Conservation (phyloP, 2,329 filamentous ascomycete genomes). For the Juglanconis sp. region DNA sequence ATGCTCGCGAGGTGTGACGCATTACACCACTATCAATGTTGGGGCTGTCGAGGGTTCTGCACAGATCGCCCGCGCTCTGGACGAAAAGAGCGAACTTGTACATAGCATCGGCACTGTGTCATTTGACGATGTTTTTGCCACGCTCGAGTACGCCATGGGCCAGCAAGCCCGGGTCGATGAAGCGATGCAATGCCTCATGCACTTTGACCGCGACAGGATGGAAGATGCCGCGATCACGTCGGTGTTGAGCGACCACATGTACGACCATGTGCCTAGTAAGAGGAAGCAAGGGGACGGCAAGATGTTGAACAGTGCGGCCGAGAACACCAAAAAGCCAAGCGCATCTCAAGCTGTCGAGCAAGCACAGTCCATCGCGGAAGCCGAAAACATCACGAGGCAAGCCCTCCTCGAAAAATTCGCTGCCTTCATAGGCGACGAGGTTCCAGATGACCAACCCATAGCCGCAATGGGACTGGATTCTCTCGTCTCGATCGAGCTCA, state of each 20-base stretch:
- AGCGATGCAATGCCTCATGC: conserved; percentile 19
- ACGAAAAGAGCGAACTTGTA: too few relatives aligned
- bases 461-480: conserved; percentile 23
- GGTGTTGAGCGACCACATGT: too few relatives aligned
- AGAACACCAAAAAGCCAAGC: too few relatives aligned
- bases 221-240: background rate
- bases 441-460: conserved; percentile 21
- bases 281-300: too few relatives aligned
- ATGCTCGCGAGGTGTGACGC: background rate
- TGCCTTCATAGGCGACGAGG: conserved; percentile 19
- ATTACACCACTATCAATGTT: conserved; percentile 10
- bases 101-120: conserved; percentile 11
- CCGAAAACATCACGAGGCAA: conserved; percentile 18
- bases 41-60: conserved; percentile 9
- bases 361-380: conserved; percentile 16
- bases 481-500: conserved; percentile 24
- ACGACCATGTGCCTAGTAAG: too few relatives aligned
- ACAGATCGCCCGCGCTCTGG: background rate
- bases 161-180: conserved; percentile 18
- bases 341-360: too few relatives aligned
- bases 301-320: too few relatives aligned
- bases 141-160: conserved; percentile 23
- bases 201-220: conserved; percentile 17
- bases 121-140: conserved; percentile 23
- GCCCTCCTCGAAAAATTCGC: conserved; percentile 22